Base-by-base conservation (phyloP, 129 eudicot species). In the Mikania micrantha region DNA sequence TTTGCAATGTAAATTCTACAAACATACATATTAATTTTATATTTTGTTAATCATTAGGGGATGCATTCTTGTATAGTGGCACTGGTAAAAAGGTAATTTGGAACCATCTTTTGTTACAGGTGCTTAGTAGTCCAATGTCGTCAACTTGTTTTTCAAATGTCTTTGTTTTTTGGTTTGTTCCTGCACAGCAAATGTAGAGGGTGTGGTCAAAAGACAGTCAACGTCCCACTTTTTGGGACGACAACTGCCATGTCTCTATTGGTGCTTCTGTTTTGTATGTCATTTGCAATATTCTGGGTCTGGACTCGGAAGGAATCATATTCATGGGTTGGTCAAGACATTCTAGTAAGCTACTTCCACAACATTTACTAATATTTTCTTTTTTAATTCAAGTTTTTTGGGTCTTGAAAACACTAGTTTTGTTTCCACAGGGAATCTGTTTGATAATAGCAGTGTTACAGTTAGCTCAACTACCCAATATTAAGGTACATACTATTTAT, bases 291-390 rank as follows among this genome's bases (percentile, higher is more conserved):
- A 22, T 74, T 77, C 62, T 93, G 98, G 98, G 87, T 81, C 12
- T 73, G 83, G 34, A 86, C 75, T 49, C 71, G 98, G 38, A 83
- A 74, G 75, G 83, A 71, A 69, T 84, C 95, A 16, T 86, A 77
- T 74, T 75, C 96, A 44, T 93, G 98, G 98, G 77, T 84, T 47
- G 98, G 98, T 29, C 98, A 93, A 84, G 98, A 93, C 70, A 74
- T 86, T 77, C 92, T 93, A 58, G 98, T 93, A 81, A 93, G 96
- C 59, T 73, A 53, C 66, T 60, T 64, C n/a, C 25, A 28, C 57
- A 11, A 29, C 8, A 41, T 32, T 27, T 22, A 12, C 12, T 34
- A 36, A 28, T 69, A 39, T 62, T 6, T 66, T 57, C 20, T 22
- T 31, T 24, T 13, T 63, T 36, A 16, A 4, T 50, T 27, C 3